Evolutionary conservation across 108 stramenopile genomes (phyloP).

Genomic region (Cyclotella kingstonii): DNA sequence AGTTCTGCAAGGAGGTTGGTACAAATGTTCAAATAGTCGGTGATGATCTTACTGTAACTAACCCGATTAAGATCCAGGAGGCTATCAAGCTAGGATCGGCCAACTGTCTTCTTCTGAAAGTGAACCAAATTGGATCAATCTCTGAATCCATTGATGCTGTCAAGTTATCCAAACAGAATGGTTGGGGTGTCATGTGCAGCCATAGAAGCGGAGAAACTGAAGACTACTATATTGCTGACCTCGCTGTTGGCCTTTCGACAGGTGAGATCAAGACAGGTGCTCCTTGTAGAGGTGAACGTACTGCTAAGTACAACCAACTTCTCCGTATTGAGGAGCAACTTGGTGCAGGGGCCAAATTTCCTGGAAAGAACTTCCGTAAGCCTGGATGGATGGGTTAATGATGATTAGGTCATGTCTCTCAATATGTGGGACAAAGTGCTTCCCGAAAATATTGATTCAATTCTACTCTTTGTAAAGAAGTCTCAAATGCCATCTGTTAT

Average conservation of each 20-base stretch:
- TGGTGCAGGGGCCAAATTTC: conserved; percentile 68
- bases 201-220: conserved; percentile 99
- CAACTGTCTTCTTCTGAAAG: conserved; percentile 98
- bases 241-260: conserved; percentile 98
- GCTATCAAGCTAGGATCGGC: conserved; percentile 90
- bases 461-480: too few species aligned
- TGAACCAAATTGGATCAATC: conserved; percentile 99
- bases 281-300: conserved; percentile 98
- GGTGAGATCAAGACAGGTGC: conserved; percentile 99
- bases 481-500: too few species aligned
- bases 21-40: conserved; percentile 96
- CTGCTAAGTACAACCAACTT: conserved; percentile 98
- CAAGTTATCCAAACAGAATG: conserved; percentile 95
- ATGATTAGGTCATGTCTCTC: too few species aligned
- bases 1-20: conserved; percentile 87
- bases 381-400: conserved; percentile 90
- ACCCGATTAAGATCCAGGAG: conserved; percentile 93
- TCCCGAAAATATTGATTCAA: too few species aligned
- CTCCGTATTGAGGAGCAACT: conserved; percentile 83
- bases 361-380: conserved; percentile 83
- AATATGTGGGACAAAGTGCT: too few species aligned
- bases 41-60: conserved; percentile 99
- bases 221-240: conserved; percentile 98
- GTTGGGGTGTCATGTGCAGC: conserved; percentile 99
- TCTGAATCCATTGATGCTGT: conserved; percentile 99